Base-by-base conservation (phyloP, 805 yeast species). In the Metschnikowia borealis region DNA sequence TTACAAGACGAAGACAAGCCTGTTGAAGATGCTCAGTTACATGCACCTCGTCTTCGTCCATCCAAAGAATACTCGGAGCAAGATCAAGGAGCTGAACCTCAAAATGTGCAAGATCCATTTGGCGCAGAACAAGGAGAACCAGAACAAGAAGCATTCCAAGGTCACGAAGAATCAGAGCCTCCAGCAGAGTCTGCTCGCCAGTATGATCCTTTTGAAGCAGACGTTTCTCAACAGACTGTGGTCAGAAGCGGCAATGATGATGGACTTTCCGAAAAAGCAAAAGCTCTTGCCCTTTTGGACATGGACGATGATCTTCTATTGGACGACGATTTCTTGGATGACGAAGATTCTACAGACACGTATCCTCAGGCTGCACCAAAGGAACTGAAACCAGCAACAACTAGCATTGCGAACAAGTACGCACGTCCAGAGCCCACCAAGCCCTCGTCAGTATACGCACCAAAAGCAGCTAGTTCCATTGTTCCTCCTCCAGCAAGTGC, bases 301-400 rank as follows among this genome's bases (percentile, higher is more conserved):
- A 46, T 67, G 54, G 68, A 66, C 39, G 71, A 66, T 38, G 72
- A 68, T 51, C 58, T 67, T 36, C 54, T 67, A 38, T 54, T 66
- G 44, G 64, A 62, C 36, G 74, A 65, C 17, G 77, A 73, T 35
- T 77, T 75, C 42, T 63, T 68, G 48, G 70, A 68, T 6, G 73
- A 67, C 36, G 66, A 52, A 13, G 52, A 46, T 31, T n/a, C 36
- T 14, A 35, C 6, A 5, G 41, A 6, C 3, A 23, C 37, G 6
- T 15, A 32, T 14, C 4, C n/a, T n/a, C 36, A 6, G 5, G 7
- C 45, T 13, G 11, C 45, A 6, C 32, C 29, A 14, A 32, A 20
- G 26, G 42, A 34, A 46, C 29, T 47, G 17, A 50, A 43, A 32
- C 49, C 50, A 4, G 36, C 49, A 20, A 51, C 42, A 40, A 18